Base-by-base conservation (phyloP, 139 green algal species). In the Coccomyxa sp. region DNA sequence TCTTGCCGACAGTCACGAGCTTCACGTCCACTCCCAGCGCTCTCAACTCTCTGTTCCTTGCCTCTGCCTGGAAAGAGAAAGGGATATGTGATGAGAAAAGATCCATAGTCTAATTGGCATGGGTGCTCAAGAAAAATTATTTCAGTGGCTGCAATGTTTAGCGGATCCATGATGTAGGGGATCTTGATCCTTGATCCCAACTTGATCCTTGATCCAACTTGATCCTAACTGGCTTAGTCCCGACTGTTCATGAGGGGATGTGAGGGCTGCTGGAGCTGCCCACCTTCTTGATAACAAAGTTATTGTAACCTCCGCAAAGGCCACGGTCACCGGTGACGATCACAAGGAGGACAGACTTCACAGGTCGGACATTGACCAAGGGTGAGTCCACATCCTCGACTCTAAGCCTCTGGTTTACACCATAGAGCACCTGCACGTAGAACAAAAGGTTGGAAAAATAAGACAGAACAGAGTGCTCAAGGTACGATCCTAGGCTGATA, bases 291-390 rank as follows among this genome's bases (percentile, higher is more conserved):
- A 99, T 95, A 82, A 97, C 88, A 79, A 94, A 95, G 90, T 96
- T 98, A 93, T 99, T 99, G 95, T 98, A 99, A 79, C 97, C 97
- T 83, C 97, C 97, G 93, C 97, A 99, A 76, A 99, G 93, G 87
- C 97, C 97, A 75, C 97, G 95, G 91, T 99, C 97, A 67, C 97
- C 97, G 32, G 96, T 98, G 79, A 98, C 85, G 12, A 92, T 84
- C 45, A 98, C 91, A 67, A 99, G 85, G 79, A 95, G 85, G 17
- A 99, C 95, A 0, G 86, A 94, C 95, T 99, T 98, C 3, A 99
- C 96, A 27, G 97, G 95, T 80, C 97, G 92, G 18, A 98, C 85
- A 51, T 92, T 85, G 67, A 94, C 94, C 82, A 99, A 89, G 60
- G 97, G 97, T 57, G 94, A 97, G 92, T 99, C 97, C 63, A 99